Percentiles rank a stretch among this genome's conserved stretches.
These are phyloP conservation scores for Kingdonia uniflora DNA, from an alignment of 164 flowering plant genomes.

Conservation along the genomic window DNA sequence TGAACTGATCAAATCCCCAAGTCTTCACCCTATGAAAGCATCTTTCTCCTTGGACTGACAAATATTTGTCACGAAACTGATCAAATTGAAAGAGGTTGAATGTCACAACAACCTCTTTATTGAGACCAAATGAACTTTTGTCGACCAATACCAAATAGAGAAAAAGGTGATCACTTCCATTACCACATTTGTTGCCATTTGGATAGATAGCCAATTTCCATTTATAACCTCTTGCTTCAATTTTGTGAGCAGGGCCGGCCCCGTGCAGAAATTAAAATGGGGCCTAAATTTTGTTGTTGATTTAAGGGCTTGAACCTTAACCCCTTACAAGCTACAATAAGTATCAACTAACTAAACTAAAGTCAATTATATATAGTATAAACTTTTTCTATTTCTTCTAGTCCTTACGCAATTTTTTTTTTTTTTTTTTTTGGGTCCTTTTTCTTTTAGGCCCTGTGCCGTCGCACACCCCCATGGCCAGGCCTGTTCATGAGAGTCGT, in stretches of 20 bases:
- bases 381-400: too few species aligned
- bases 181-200: conserved; percentile 8
- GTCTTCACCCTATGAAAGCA: conserved; percentile 3
- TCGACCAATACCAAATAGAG: conserved; percentile 11
- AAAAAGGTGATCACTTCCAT: conserved; percentile 7
- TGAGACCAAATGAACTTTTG: not conserved
- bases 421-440: too few species aligned
- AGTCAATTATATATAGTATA: too few species aligned
- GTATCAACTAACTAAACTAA: too few species aligned
- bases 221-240: not conserved
- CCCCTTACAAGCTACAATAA: too few species aligned
- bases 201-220: conserved; percentile 4
- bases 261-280: too few species aligned
- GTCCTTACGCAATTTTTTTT: too few species aligned
- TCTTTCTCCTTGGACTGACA: conserved; percentile 12
- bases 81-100: conserved; percentile 7
- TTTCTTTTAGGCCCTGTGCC: too few species aligned
- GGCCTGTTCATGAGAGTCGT: not conserved
- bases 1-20: not conserved
- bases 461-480: too few species aligned
- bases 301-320: too few species aligned
- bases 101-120: conserved; percentile 6
- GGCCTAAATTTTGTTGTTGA: too few species aligned
- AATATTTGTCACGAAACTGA: conserved; percentile 8
- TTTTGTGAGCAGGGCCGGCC: too few species aligned